These are phyloP conservation scores for Debaryomyces maramus DNA, from an alignment of 805 yeast species.

Conservation along the genomic window DNA sequence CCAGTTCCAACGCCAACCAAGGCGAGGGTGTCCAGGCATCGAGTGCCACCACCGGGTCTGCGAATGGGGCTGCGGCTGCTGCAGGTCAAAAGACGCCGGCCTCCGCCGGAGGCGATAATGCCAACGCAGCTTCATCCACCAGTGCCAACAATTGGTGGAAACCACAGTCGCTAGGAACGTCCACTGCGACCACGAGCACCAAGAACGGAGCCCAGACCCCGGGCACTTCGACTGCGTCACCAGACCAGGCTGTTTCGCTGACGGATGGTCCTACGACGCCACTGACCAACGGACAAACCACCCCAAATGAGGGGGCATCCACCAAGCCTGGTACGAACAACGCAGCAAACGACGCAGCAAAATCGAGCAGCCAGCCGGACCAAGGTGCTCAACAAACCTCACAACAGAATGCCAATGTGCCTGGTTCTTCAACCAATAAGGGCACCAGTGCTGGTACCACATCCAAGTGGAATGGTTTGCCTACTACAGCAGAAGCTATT, in stretches of 20 bases:
- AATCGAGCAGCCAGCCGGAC: not conserved
- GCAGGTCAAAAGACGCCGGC: too few relatives aligned
- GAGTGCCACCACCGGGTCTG: not conserved
- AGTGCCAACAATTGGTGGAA: too few relatives aligned
- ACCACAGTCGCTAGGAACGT: too few relatives aligned
- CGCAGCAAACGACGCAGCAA: not conserved
- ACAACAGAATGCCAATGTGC: not conserved
- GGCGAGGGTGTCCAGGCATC: not conserved
- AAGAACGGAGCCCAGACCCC: not conserved
- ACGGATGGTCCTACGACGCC: not conserved
- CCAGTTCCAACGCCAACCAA: not conserved
- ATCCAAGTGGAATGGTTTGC: not conserved
- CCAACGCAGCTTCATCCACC: not conserved
- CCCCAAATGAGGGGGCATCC: too few relatives aligned
- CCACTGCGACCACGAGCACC: not conserved
- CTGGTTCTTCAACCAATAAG: conserved; percentile 1
- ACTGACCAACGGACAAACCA: too few relatives aligned
- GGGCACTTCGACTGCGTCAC: not conserved
- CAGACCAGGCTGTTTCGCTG: not conserved
- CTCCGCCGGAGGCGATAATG: not conserved
- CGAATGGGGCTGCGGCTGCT: not conserved
- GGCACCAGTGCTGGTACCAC: conserved; percentile 1
- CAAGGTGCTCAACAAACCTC: not conserved
- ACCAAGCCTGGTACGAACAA: too few relatives aligned
- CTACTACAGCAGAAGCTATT: conserved; percentile 5